Evolutionary conservation across 768 basidiomycete genomes (phyloP), one percentile per base, ranked within the genome.

Genomic region (Lactifluus subvellereus): DNA sequence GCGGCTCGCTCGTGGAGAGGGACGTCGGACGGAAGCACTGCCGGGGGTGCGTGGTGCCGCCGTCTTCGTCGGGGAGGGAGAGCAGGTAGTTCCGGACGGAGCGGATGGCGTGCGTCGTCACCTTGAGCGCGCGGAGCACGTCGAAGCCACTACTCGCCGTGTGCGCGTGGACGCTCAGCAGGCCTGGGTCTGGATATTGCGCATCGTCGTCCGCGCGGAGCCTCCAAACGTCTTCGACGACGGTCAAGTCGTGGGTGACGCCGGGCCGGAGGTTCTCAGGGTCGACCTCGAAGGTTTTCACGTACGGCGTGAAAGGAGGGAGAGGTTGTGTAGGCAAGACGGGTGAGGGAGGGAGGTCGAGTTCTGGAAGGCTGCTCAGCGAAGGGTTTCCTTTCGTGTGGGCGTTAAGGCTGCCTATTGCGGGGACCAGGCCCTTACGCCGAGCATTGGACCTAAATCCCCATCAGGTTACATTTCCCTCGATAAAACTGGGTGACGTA

Each of bases 51-150:
- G 77, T 43, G 11, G 30, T n/a, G 30, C 13, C 16, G 2, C 59
- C 48, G 18, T 61, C 22, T 22, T 92, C 89, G 69, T 92, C 86
- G 0, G 91, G 92, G 14, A 94, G 82, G 0, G 88, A 84, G 37
- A 94, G 77, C 20, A 94, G 76, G 72, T 94, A 94, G 71, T 91
- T 91, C 13, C 93, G 82, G 37, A 91, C 88, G 14, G 87, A 86
- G 38, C 94, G 84, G 52, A 97, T 85, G 4, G 89, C 85, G 45
- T 80, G 82, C 7, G 92, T 93, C 0, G 93, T 94, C 1, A 79
- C 84, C 73, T 91, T 87, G 61, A 96, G 82, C 5, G 86, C 77
- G 5, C 77, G 78, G 9, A 95, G 80, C 7, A 97, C 80, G 64
- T 91, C 88, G 54, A 83, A 74, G n/a, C 64, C 59, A 11, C 61